Evolutionary conservation across 805 yeast genomes (phyloP), one percentile per base, ranked within the genome.

Genomic region (Candida tammaniensis): DNA sequence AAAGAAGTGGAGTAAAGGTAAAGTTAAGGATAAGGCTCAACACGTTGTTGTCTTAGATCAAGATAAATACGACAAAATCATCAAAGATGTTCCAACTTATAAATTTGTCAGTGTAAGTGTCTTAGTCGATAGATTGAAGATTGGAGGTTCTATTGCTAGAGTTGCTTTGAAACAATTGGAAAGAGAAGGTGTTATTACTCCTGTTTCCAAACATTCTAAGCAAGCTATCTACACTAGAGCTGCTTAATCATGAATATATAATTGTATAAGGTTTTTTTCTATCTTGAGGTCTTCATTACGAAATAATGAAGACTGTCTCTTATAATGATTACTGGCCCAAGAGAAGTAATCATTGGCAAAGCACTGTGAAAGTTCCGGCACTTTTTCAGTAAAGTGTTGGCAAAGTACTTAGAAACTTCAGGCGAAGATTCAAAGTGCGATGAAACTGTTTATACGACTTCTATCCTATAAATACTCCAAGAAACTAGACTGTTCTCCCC

Each of bases 1-100:
- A 88, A 91, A 93, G 95, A 93, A 93, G 96, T 93, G 98, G 98
- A 86, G 95, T 85, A 89, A 91, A 83, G 96, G 96, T 76, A 88
- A 94, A 83, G 96, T 88, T 74, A 93, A 94, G 89, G 99, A 93
- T 78, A 91, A 86, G 95, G 98, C 98, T 61, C 91, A 86, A 72
- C 98, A 93, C 82, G 82, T 88, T 68, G 89, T 93, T 64, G 77
- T 86, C 71, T 79, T 93, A 64, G 99, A 93, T 74, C 97, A 93
- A 80, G 95, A 93, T 59, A 86, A 91, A 71, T 91, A 84, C 79
- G 98, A 93, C 94, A 87, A 97, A 80, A 86, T 93, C 77, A 71
- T 88, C 76, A 93, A 93, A 86, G 99, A 93, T 68, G 97, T 89
- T 47, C 97, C 97, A 77, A 87, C 96, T 59, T 93, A 83, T 93